Evolutionary conservation across 495 filamentous ascomycete species (phyloP), one percentile per base, ranked within the genome.

Genomic region (Podospora pseudopauciseta): DNA sequence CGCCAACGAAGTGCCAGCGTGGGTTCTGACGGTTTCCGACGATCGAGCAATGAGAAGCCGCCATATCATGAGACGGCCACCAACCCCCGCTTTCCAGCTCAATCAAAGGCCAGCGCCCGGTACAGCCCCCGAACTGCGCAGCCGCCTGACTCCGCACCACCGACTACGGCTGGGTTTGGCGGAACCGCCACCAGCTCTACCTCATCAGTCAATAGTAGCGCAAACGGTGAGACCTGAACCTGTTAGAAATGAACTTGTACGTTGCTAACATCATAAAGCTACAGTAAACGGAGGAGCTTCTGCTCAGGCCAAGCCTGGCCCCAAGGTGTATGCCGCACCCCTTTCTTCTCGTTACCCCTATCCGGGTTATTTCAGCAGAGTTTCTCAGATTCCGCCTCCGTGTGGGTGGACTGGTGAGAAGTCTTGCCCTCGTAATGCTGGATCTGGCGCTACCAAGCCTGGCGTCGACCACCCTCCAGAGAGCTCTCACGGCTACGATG

Each of bases 1-100:
- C 74, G 76, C n/a, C 74, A 72, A 54, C 68, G 76, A 27, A 78
- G 77, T 62, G 72, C 72, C 19, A 78, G 76, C 60, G 70, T 72
- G 4, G 75, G 70, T 18, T 68, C 70, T 9, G 74, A 77, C 5
- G 66, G 65, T 65, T 63, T 73, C 26, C 60, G 65, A 63, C 70
- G 65, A 44, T 62, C 70, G 39, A 63, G 67, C 9, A 69, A 61
- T 32, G 67, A 71, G 18, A 71, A 66, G 54, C 65, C 58, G 3
- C 27, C 63, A 30, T 63, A 11, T 54, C 64, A 44, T 30, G 60
- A 64, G 13, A 19, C 63, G n/a, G 65, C 44, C 58, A 13, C 61
- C 19, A 61, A 60, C 3, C 57, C 67, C 11, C 60, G 68, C n/a
- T 65, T 68, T 11, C 69, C 65, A 5, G 68, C 63, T 55, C 54